Conservation (phyloP, 106 monocot species). For the Acorus gramineus region DNA sequence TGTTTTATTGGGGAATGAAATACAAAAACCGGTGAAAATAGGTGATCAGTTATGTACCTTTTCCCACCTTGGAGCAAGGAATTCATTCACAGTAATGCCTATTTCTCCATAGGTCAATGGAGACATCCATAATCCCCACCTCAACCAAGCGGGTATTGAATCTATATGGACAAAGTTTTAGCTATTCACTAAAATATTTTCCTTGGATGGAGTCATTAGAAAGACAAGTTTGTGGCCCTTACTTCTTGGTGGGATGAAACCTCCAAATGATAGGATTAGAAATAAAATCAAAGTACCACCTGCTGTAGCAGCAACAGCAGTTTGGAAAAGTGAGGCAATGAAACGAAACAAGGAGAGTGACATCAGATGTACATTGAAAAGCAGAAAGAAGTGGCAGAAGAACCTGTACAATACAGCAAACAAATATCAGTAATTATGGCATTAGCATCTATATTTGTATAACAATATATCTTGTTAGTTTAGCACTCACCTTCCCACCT, state of each 20-base stretch:
- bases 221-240: slow-evolving; percentile 7
- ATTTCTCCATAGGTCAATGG: slow-evolving; percentile 65
- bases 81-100: slow-evolving; percentile 55
- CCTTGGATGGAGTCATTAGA: background rate
- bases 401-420: slow-evolving; percentile 24
- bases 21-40: background rate
- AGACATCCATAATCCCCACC: slow-evolving; percentile 75
- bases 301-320: slow-evolving; percentile 14
- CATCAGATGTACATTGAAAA: slow-evolving; percentile 54
- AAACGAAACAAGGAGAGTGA: slow-evolving; percentile 49
- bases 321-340: slow-evolving; percentile 44
- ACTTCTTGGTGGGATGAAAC: slow-evolving; percentile 63
- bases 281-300: slow-evolving; percentile 20
- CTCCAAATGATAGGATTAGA: slow-evolving; percentile 40
- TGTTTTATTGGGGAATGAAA: background rate
- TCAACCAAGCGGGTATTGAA: slow-evolving; percentile 47
- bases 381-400: slow-evolving; percentile 59
- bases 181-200: background rate
- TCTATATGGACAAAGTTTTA: slow-evolving; percentile 19
- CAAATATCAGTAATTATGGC: background rate
- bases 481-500: slow-evolving; percentile 32
- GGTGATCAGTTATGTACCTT: slow-evolving; percentile 17
- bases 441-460: background rate
- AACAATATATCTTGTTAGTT: background rate
- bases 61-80: slow-evolving; percentile 62